A percentile compares a stretch with the other conserved stretches of the same genome.
These are phyloP conservation scores for Platismatia glauca DNA, from an alignment of 495 filamentous ascomycete species.

Conservation along the genomic window DNA sequence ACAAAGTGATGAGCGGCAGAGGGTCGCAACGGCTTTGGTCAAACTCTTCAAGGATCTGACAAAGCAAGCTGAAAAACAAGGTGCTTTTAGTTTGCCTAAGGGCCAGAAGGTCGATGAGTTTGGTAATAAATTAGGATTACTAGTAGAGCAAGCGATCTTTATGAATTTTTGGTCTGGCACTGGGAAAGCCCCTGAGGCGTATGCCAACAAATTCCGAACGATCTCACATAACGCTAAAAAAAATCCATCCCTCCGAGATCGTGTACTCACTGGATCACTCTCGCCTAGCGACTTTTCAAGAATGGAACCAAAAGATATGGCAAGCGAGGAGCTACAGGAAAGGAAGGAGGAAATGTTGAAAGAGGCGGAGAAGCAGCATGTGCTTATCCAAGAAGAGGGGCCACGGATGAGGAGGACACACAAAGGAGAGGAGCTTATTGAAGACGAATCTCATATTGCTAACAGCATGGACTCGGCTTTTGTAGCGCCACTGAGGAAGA, in stretches of 20 bases:
- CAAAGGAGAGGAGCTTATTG: constrained; percentile 88
- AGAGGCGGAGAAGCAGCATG: constrained; percentile 79
- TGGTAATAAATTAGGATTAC: constrained; percentile 49
- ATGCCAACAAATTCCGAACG: constrained; percentile 51
- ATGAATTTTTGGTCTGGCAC: constrained; percentile 43
- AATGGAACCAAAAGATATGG: constrained; percentile 84
- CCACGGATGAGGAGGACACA: constrained; percentile 85
- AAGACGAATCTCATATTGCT: constrained; percentile 47
- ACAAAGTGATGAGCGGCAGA: constrained; percentile 40
- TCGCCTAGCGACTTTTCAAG: constrained; percentile 62
- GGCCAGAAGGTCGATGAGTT: constrained; percentile 44
- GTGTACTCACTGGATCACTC: constrained; percentile 61
- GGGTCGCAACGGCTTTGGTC: constrained; percentile 41
- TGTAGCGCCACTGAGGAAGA: constrained; percentile 35
- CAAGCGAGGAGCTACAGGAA: constrained; percentile 77
- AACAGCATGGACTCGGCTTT: constrained; percentile 42
- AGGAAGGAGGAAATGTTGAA: constrained; percentile 64
- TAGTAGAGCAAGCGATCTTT: constrained; percentile 67
- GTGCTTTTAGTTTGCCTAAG: constrained; percentile 42
- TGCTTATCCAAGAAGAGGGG: constrained; percentile 71
- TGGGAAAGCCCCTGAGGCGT: constrained; percentile 44
- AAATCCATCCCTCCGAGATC: constrained; percentile 68
- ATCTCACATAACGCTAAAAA: constrained; percentile 76
- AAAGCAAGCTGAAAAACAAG: constrained; percentile 41
- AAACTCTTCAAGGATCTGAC: constrained; percentile 48